Evolutionary conservation across 2,329 filamentous ascomycete species (phyloP).

Genomic region (Sporothrix inflata): DNA sequence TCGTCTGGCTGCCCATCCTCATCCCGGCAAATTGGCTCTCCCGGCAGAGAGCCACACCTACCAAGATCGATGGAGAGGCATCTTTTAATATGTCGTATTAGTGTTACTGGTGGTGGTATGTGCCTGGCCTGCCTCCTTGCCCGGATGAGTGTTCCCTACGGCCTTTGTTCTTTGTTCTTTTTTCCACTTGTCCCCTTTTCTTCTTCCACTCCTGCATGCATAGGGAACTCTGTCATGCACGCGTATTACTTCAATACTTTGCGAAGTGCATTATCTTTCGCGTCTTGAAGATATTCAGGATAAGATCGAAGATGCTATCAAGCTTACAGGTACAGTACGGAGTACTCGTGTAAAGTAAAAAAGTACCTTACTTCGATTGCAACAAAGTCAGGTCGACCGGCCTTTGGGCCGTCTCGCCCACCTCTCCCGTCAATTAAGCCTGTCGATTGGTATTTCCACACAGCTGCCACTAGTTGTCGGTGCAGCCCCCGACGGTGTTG

Average conservation of each 20-base stretch:
- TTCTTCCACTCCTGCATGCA: not conserved
- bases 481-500: not conserved
- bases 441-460: conserved; percentile 16
- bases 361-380: not conserved
- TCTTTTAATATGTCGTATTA: not conserved
- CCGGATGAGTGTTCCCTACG: not conserved
- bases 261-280: not conserved
- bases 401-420: not conserved
- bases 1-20: conserved; percentile 6
- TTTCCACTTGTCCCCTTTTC: not conserved
- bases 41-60: conserved; percentile 1
- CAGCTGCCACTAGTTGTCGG: not conserved
- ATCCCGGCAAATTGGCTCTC: conserved; percentile 17
- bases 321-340: too few species aligned
- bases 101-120: not conserved
- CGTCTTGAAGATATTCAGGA: not conserved
- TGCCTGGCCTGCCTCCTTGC: not conserved
- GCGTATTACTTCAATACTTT: not conserved
- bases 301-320: not conserved
- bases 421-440: not conserved
- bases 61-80: not conserved
- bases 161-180: not conserved
- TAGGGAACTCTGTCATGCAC: too few species aligned
- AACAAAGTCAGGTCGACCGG: not conserved
- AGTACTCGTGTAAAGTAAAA: not conserved